These are phyloP conservation scores for Penicillium sp. DNA, from an alignment of 2,329 filamentous ascomycete genomes.

Conservation along the genomic window DNA sequence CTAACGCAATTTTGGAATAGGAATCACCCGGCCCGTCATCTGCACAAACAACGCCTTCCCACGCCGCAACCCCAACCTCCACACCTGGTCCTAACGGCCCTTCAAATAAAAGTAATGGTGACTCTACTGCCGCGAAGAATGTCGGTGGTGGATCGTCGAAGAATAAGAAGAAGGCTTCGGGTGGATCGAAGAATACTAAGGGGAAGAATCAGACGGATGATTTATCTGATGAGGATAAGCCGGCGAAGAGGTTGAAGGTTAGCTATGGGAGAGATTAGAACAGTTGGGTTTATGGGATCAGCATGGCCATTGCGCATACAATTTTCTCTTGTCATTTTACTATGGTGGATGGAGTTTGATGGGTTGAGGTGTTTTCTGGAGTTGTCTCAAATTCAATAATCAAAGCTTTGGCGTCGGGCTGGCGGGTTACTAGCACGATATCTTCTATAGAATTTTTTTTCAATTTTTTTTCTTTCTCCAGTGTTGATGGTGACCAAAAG, in stretches of 20 bases:
- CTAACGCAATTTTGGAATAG: slow-evolving; percentile 24
- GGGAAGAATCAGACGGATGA: slow-evolving; percentile 36
- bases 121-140: slow-evolving; percentile 18
- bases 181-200: slow-evolving; percentile 33
- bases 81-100: slow-evolving; percentile 33
- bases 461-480: slow-evolving; percentile 9
- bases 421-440: not conserved
- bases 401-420: not conserved
- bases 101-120: slow-evolving; percentile 33
- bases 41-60: slow-evolving; percentile 52
- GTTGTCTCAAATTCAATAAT: not conserved
- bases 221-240: slow-evolving; percentile 43
- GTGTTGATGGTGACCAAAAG: not conserved
- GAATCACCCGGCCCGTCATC: slow-evolving; percentile 50
- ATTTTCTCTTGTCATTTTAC: slow-evolving; percentile 6
- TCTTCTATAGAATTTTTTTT: slow-evolving; percentile 8
- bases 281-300: not conserved
- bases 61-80: slow-evolving; percentile 51
- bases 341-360: slow-evolving; percentile 4
- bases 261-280: slow-evolving; percentile 48
- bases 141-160: slow-evolving; percentile 35
- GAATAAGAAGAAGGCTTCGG: slow-evolving; percentile 48
- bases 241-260: slow-evolving; percentile 51
- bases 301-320: not conserved
- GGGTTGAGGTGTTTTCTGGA: not conserved